Percentiles rank a stretch among this genome's conserved stretches.
These are phyloP conservation scores for Oryza longistaminata DNA, from an alignment of 176 grass and related monocot genomes.

Conservation along the genomic window DNA sequence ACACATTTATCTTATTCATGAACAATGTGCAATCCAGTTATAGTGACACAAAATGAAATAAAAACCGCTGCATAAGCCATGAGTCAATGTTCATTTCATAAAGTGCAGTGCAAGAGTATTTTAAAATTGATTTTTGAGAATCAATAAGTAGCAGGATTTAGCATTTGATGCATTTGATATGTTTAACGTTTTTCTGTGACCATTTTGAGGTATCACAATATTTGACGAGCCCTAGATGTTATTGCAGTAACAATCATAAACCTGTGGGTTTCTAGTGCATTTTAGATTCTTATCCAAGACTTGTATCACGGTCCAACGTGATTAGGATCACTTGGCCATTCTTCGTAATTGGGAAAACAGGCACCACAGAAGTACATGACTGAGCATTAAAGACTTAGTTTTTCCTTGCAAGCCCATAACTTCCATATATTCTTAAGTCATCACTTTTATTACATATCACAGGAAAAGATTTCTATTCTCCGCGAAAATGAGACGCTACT, in stretches of 20 bases:
- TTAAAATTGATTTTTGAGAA: constrained; percentile 19
- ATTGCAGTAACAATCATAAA: neutral
- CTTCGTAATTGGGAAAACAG: too few relatives aligned
- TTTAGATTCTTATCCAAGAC: neutral
- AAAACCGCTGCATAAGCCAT: neutral
- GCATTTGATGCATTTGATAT: constrained; percentile 20
- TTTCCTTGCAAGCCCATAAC: constrained; percentile 7
- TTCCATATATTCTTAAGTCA: constrained; percentile 2
- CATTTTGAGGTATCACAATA: neutral
- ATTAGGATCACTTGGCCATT: too few relatives aligned
- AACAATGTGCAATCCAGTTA: neutral
- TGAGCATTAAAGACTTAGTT: neutral
- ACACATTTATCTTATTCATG: constrained; percentile 1
- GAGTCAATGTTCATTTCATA: constrained; percentile 14
- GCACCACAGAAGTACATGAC: neutral
- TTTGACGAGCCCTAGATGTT: neutral
- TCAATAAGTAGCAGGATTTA: constrained; percentile 5
- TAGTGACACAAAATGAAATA: neutral
- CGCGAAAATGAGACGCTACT: constrained; percentile 71
- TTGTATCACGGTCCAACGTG: too few relatives aligned
- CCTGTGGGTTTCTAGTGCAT: neutral
- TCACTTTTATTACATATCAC: constrained; percentile 13
- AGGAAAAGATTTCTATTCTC: constrained; percentile 94
- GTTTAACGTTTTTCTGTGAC: neutral
- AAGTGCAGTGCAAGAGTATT: constrained; percentile 4